phyloP scores from a whole-genome alignment of 2,329 filamentous ascomycete species.

The Ophiostoma tasmaniense region DNA sequence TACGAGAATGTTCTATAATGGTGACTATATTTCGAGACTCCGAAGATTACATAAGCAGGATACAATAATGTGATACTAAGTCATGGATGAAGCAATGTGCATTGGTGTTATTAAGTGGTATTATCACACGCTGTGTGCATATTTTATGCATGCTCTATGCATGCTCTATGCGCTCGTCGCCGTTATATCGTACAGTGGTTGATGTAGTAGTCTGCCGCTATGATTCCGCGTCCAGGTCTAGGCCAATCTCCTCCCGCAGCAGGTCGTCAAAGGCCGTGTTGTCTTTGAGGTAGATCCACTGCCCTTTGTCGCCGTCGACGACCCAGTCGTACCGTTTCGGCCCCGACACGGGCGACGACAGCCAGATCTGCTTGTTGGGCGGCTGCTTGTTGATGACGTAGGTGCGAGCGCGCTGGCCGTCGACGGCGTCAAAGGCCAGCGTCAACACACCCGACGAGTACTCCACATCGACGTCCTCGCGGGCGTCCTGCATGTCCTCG shows the following conservation, averaged over 20 bases:
- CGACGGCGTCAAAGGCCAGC: constrained; percentile 10
- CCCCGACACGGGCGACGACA: constrained; percentile 81
- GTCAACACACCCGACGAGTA: constrained; percentile 44
- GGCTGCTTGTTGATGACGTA: constrained; percentile 99
- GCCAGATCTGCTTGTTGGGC: constrained; percentile 95
- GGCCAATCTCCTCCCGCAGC: constrained; percentile 64
- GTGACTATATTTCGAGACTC: neutral
- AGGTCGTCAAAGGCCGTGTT: constrained; percentile 66
- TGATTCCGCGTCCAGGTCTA: constrained; percentile 41
- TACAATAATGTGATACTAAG: no score
- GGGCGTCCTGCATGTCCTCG: constrained; percentile 65
- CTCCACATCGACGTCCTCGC: constrained; percentile 76
- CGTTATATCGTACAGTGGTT: neutral
- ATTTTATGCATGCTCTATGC: neutral
- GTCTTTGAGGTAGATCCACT: constrained; percentile 86
- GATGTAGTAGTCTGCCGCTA: neutral
- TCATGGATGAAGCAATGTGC: no score
- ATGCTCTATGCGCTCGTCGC: neutral
- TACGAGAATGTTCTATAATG: no score
- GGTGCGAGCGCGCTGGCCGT: constrained; percentile 53
- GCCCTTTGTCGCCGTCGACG: constrained; percentile 31
- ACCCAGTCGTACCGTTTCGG: constrained; percentile 95
- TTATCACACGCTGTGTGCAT: neutral
- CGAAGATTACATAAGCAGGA: neutral
- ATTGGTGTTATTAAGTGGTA: neutral